phyloP scores from a whole-genome alignment of 495 filamentous ascomycete genomes.

The Aspergillus nidulans region DNA sequence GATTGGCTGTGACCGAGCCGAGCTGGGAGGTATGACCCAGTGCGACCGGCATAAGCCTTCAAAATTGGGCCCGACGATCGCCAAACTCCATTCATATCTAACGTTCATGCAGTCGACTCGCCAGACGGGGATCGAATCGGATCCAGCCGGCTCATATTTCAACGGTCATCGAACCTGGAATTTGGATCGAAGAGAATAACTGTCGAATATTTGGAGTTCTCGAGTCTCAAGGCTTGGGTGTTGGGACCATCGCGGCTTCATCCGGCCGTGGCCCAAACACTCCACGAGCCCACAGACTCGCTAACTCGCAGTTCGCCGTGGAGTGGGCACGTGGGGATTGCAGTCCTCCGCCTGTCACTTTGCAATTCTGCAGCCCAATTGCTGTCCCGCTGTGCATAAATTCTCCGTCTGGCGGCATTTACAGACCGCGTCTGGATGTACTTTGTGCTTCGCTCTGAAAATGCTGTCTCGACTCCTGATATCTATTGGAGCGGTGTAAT shows the following conservation, averaged over 20 bases:
- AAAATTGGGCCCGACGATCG: neutral
- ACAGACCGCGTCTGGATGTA: neutral
- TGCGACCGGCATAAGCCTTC: neutral
- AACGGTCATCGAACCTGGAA: neutral
- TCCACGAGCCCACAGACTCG: neutral
- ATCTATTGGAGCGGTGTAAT: neutral
- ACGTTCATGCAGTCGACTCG: conserved; percentile 14
- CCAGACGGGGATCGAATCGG: neutral
- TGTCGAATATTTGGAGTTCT: neutral
- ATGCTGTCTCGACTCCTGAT: neutral
- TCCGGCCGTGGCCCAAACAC: neutral
- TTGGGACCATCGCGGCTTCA: neutral
- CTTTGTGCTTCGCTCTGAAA: neutral
- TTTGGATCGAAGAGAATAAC: neutral
- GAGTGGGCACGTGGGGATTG: neutral
- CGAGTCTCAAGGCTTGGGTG: neutral
- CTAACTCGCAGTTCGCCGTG: neutral
- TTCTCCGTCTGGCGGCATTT: neutral
- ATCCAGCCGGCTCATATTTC: neutral
- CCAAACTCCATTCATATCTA: conserved; percentile 1
- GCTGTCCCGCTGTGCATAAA: neutral
- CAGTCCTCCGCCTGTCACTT: neutral
- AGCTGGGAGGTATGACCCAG: too few species aligned
- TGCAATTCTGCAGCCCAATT: neutral
- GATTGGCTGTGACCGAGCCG: neutral